Conservation (phyloP, 768 basidiomycete genomes). For the Boletus sp. region DNA sequence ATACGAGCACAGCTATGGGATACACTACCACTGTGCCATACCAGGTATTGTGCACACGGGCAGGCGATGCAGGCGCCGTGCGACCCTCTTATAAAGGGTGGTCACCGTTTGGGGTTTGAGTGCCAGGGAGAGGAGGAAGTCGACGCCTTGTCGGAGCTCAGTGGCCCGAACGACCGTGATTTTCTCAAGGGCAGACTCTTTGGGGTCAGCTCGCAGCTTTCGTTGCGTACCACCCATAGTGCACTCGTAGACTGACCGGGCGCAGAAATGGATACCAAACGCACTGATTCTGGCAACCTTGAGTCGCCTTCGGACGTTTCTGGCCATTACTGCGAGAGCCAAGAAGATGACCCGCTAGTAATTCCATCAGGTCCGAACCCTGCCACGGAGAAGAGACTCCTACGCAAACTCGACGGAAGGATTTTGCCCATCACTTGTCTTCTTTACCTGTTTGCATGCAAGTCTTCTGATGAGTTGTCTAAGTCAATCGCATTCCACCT, state of each 20-base stretch:
- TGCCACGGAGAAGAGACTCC: conserved; percentile 52
- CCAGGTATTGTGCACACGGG: too few species aligned
- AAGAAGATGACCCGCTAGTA: conserved; percentile 18
- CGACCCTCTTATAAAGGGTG: too few species aligned
- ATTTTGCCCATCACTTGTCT: conserved; percentile 72
- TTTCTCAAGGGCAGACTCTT: too few species aligned
- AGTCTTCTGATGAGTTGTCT: conserved; percentile 28
- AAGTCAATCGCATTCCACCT: not conserved
- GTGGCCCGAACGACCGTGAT: too few species aligned
- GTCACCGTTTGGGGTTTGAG: too few species aligned
- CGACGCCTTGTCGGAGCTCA: too few species aligned
- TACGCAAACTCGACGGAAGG: conserved; percentile 63
- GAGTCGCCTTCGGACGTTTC: conserved; percentile 6
- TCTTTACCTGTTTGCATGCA: conserved; percentile 77
- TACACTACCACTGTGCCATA: too few species aligned
- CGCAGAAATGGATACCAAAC: conserved; percentile 19
- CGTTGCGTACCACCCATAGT: not conserved
- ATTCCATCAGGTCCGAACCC: conserved; percentile 15
- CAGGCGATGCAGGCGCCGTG: too few species aligned
- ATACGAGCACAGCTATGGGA: too few species aligned
- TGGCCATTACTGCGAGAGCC: not conserved
- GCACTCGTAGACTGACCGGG: not conserved
- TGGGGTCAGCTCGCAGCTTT: not conserved
- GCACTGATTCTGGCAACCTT: not conserved
- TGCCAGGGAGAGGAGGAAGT: too few species aligned